Conservation (phyloP, 2,329 filamentous ascomycete species). For the Scolecobasidium constrictum region DNA sequence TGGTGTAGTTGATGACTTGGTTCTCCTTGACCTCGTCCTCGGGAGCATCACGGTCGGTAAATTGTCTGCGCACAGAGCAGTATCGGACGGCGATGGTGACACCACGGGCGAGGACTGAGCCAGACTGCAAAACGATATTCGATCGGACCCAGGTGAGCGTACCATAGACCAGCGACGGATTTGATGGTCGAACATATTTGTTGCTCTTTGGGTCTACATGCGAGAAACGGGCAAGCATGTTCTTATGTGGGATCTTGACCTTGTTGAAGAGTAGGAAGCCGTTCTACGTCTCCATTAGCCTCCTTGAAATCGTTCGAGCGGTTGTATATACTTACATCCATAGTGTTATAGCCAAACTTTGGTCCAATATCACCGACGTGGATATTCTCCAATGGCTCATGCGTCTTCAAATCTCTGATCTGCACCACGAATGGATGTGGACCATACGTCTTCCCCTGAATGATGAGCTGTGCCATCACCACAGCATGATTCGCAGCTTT, state of each 20-base stretch:
- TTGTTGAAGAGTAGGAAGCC: conserved; percentile 70
- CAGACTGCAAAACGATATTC: conserved; percentile 59
- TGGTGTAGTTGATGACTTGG: conserved; percentile 70
- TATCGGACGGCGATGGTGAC: conserved; percentile 71
- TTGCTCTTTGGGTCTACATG: conserved; percentile 56
- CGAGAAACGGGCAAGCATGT: conserved; percentile 54
- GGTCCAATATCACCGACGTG: conserved; percentile 73
- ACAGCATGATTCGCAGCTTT: conserved; percentile 66
- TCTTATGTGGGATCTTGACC: conserved; percentile 64
- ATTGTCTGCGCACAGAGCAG: conserved; percentile 61
- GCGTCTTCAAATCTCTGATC: conserved; percentile 59
- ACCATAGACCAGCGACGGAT: conserved; percentile 62
- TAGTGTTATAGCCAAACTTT: conserved; percentile 71
- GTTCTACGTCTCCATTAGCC: conserved; percentile 60
- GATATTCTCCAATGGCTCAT: conserved; percentile 56
- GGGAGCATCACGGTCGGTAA: conserved; percentile 61
- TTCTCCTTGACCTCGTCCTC: conserved; percentile 52
- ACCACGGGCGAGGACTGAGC: conserved; percentile 59
- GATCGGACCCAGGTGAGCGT: conserved; percentile 67
- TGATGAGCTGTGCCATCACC: conserved; percentile 66
- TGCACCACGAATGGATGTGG: conserved; percentile 72
- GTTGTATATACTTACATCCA: too few relatives aligned
- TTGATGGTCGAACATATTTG: conserved; percentile 56
- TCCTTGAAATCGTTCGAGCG: background rate
- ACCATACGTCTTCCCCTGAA: conserved; percentile 54